Evolutionary conservation across 257 asterid species (phyloP), one percentile per base, ranked within the genome.

Genomic region (Scutellaria galericulata): DNA sequence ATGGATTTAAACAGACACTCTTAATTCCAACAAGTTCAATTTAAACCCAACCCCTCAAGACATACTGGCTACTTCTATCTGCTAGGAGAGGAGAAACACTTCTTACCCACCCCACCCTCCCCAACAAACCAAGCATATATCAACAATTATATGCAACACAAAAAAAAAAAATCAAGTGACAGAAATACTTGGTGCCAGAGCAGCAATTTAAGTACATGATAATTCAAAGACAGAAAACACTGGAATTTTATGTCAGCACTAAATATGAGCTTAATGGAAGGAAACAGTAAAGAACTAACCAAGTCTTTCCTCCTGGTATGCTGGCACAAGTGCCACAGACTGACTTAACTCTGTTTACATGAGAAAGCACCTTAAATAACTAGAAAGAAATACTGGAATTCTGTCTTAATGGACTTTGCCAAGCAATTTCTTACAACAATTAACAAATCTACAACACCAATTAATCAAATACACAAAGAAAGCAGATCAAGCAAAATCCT

Each of bases 251-350:
- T 5, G 22, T 22, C 40, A 10, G 54, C 69, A 64, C 15, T 24
- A 44, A 46, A 39, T 44, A 64, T 27, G 58, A 57, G n/a, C 9
- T 13, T 35, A 35, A 64, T 6, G 9, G 13, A 5, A 31, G 31
- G 10, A 20, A 20, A 64, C 69, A 27, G 7, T 9, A 64, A 22
- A 65, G 45, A 13, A 27, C 12, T 53, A 66, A 58, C 7, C 6
- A 31, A 47, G 20, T 31, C 68, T 68, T 9, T 50, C 24, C 27
- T 50, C 48, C 48, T 15, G 27, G 39, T 47, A 64, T 20, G 22
- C 2, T 12, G 12, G 51, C n/a, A 62, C 55, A 70, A 52, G 67
- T 69, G 62, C 37, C 27, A 10, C 56, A 40, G 39, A 71, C 50
- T 37, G 22, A 31, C 20, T 46, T 8, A 64, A 14, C 54, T 48